Conservation (phyloP, 805 yeast genomes). For the Sungouiozyma intestinalis region DNA sequence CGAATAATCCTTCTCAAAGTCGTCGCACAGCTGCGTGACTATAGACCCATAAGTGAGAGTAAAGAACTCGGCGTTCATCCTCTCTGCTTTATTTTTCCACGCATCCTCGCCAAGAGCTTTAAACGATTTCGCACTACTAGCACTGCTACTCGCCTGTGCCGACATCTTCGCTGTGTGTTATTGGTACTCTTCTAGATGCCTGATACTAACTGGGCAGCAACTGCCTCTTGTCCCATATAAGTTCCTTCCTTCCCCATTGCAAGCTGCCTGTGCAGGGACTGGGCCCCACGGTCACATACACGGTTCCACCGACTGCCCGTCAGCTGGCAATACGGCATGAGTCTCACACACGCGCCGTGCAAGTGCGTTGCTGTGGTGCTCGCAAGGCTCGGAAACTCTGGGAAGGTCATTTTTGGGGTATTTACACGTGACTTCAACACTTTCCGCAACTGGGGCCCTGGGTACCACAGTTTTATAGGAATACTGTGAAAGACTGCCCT, state of each 20-base stretch:
- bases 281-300: too few relatives aligned
- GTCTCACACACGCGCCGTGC: too few relatives aligned
- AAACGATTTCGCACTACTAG: constrained; percentile 16
- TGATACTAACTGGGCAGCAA: too few relatives aligned
- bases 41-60: constrained; percentile 93
- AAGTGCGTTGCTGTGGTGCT: too few relatives aligned
- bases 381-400: too few relatives aligned
- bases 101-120: constrained; percentile 68
- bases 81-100: constrained; percentile 82
- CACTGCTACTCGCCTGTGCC: constrained; percentile 2
- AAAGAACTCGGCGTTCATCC: constrained; percentile 85
- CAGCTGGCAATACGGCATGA: too few relatives aligned
- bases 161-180: not conserved
- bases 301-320: too few relatives aligned
- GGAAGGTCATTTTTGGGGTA: not conserved
- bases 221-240: too few relatives aligned
- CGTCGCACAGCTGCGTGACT: constrained; percentile 83
- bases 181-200: too few relatives aligned
- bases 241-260: too few relatives aligned
- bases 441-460: not conserved
- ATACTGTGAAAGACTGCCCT: not conserved
- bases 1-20: constrained; percentile 60
- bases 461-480: not conserved
- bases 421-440: not conserved
- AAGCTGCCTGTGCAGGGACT: too few relatives aligned